phyloP scores from a whole-genome alignment of 177 flowering plant genomes.

The Vitis hybrid region DNA sequence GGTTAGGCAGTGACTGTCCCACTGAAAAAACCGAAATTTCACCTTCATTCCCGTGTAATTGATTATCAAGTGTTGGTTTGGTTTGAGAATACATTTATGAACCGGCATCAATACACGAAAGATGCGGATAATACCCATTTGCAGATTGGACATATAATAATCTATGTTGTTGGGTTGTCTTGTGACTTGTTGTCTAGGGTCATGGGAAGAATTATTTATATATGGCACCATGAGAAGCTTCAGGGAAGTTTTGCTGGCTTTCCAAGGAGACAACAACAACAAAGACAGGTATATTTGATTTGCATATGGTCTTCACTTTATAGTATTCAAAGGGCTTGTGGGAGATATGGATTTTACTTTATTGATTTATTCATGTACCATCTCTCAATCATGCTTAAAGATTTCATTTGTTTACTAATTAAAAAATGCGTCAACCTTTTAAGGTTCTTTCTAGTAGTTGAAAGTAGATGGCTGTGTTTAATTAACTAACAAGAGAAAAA shows the following conservation, averaged over 20 bases:
- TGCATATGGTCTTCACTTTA: conserved; percentile 3
- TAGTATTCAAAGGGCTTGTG: not conserved
- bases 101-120: not conserved
- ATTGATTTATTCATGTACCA: not conserved
- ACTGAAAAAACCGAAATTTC: conserved; percentile 2
- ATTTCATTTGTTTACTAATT: not conserved
- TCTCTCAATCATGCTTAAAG: not conserved
- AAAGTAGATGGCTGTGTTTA: not conserved
- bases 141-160: conserved; percentile 6
- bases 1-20: conserved; percentile 23
- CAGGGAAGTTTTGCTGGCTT: not conserved
- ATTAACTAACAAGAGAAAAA: too few relatives aligned
- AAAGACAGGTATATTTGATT: not conserved
- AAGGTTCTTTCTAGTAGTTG: not conserved
- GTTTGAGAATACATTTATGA: not conserved
- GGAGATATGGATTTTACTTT: not conserved
- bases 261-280: not conserved
- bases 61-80: too few relatives aligned
- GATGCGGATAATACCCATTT: not conserved
- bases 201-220: not conserved
- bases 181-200: not conserved
- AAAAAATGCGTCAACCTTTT: too few relatives aligned
- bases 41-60: not conserved
- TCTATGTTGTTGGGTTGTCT: not conserved
- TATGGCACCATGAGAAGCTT: not conserved